Conservation (phyloP, 192 early-diverging fungal genomes). For the Podila epicladia region DNA sequence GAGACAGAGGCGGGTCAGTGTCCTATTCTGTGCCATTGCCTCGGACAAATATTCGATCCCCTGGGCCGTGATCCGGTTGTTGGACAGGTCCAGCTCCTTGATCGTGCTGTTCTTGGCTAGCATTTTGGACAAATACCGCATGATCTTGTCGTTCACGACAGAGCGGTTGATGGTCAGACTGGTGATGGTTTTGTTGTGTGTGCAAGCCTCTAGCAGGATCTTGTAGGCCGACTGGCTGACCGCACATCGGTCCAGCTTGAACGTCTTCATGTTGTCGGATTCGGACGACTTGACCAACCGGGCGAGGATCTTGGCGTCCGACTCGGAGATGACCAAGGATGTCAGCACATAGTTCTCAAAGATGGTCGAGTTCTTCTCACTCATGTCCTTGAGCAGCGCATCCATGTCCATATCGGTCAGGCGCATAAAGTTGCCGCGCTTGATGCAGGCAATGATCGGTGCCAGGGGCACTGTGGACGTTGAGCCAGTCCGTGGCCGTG, state of each 20-base stretch:
- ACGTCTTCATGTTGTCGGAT: slow-evolving; percentile 33
- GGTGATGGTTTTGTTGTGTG: slow-evolving; percentile 36
- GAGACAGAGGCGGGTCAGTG: slow-evolving; percentile 32
- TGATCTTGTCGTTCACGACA: slow-evolving; percentile 49
- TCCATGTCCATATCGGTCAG: slow-evolving; percentile 27
- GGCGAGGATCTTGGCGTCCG: slow-evolving; percentile 34
- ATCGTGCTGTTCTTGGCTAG: slow-evolving; percentile 30
- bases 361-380: slow-evolving; percentile 28
- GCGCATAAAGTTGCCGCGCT: slow-evolving; percentile 27
- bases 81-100: slow-evolving; percentile 35
- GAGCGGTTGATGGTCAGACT: slow-evolving; percentile 39
- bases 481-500: not conserved
- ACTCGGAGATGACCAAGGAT: slow-evolving; percentile 16
- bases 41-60: slow-evolving; percentile 29
- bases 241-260: slow-evolving; percentile 29
- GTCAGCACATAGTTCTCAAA: slow-evolving; percentile 25
- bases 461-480: not conserved
- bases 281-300: slow-evolving; percentile 31
- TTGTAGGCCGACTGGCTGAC: slow-evolving; percentile 43
- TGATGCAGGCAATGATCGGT: slow-evolving; percentile 21
- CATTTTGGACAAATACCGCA: slow-evolving; percentile 40
- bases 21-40: slow-evolving; percentile 18
- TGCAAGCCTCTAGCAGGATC: slow-evolving; percentile 24
- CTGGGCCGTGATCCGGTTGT: slow-evolving; percentile 33
- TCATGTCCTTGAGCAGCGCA: slow-evolving; percentile 14